Base-by-base conservation (phyloP, 1,139 yeast species). In the Spencermartinsiella ligniputridi region DNA sequence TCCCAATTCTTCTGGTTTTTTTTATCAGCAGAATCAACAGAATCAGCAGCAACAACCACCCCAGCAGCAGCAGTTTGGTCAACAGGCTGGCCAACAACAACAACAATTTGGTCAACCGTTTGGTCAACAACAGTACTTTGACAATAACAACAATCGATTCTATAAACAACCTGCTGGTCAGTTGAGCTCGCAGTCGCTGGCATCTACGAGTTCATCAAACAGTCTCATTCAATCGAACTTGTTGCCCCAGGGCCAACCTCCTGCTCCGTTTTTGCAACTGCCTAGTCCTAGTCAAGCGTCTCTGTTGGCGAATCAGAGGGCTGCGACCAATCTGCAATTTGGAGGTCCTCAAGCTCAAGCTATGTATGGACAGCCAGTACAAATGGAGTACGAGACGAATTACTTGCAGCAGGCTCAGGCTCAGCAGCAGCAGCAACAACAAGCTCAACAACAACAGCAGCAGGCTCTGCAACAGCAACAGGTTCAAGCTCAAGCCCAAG, bases 251-350 rank as follows among this genome's bases (percentile, higher is more conserved):
- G 46, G 35, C 13, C 51, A 44, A 19, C 53, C 43, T 20, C 47
- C 24, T 16, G 37, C 55, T 13, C 56, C 60, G 4, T 52, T 50
- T 37, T 48, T 57, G 24, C 62, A 57, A 42, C 40, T 57, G 45
- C 61, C 61, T 6, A 46, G 57, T 17, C 58, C 61, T 12, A 50
- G 57, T 29, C 60, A 56, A 41, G 52, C 58, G 12, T 53, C 58
- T 15, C 48, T 54, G 25, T 34, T 52, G 39, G 51, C 56, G 2
- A 51, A 48, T 33, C 57, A 54, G 47, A 39, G 56, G 29, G 49
- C 51, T 18, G 49, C 50, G 8, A 49, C 42, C 35, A 51, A 46
- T 47, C 13, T 51, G 46, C 41, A 51, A 44, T 42, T 40, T 44
- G 20, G 52, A 48, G 39, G 53, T 45, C 11, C 37, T 27, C 35